Evolutionary conservation across 73 alveolate species (phyloP).

Genomic region (Tetrahymena borealis): DNA sequence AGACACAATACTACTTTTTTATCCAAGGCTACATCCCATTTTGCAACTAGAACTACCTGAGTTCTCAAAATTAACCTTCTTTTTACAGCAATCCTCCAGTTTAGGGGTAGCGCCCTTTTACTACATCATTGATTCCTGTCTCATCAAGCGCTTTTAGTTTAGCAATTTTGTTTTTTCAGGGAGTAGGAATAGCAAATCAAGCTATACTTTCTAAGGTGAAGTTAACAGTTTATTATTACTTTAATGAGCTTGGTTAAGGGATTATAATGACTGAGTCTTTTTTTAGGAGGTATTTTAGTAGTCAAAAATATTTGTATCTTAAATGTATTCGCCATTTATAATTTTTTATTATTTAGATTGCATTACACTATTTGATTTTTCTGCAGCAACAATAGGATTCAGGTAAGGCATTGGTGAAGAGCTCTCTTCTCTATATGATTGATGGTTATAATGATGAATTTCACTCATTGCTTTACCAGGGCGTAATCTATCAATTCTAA

Average conservation of each 20-base stretch:
- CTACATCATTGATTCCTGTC: neutral
- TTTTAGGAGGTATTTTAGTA: neutral
- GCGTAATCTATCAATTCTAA: neutral
- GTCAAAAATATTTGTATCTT: neutral
- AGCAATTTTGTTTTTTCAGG: neutral
- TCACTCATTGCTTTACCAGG: neutral
- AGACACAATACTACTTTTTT: neutral
- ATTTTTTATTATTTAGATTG: neutral
- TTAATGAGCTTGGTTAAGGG: no score
- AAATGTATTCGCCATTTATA: neutral
- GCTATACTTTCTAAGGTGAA: neutral
- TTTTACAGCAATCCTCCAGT: neutral
- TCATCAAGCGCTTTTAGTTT: neutral
- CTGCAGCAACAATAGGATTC: neutral
- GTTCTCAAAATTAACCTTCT: no score
- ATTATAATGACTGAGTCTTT: neutral
- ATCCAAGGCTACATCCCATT: neutral
- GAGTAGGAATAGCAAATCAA: neutral
- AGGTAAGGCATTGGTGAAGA: neutral
- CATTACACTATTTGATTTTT: neutral
- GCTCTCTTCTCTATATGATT: neutral
- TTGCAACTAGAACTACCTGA: neutral
- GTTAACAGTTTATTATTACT: neutral
- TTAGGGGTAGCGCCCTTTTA: neutral
- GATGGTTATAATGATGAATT: neutral